Conservation (phyloP, 257 asterid species). For the Solanum piurae region DNA sequence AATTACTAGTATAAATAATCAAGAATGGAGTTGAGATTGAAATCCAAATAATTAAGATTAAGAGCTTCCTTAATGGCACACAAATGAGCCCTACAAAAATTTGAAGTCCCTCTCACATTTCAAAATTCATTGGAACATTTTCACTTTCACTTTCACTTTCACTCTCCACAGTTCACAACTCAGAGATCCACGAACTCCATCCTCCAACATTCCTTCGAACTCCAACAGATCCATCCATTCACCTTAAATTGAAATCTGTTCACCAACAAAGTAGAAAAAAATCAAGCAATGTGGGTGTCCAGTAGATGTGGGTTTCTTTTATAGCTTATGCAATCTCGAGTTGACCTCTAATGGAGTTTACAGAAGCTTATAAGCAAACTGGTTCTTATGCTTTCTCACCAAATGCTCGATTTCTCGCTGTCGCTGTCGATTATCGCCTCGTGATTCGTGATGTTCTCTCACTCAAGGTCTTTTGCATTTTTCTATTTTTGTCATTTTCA, state of each 20-base stretch:
- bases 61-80: neutral
- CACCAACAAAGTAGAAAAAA: neutral
- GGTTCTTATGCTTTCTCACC: constrained; percentile 94
- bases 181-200: neutral
- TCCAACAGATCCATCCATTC: neutral
- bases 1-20: too few relatives aligned
- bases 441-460: constrained; percentile 88
- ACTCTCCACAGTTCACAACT: neutral
- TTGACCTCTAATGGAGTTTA: constrained; percentile 61
- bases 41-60: neutral
- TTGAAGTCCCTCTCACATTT: neutral
- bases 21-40: neutral
- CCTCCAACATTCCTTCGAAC: neutral
- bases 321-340: neutral
- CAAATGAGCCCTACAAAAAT: neutral
- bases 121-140: neutral
- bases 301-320: neutral
- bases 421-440: constrained; percentile 86
- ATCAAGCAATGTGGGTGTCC: neutral
- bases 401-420: constrained; percentile 70
- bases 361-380: constrained; percentile 71
- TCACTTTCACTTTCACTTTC: neutral
- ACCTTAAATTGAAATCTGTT: neutral
- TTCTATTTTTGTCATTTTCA: neutral
- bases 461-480: constrained; percentile 46